Percentiles rank a stretch among this genome's conserved stretches.
Evolutionary conservation across 2,329 filamentous ascomycete species (phyloP).

Genomic region (Exutisphaerella laricina): DNA sequence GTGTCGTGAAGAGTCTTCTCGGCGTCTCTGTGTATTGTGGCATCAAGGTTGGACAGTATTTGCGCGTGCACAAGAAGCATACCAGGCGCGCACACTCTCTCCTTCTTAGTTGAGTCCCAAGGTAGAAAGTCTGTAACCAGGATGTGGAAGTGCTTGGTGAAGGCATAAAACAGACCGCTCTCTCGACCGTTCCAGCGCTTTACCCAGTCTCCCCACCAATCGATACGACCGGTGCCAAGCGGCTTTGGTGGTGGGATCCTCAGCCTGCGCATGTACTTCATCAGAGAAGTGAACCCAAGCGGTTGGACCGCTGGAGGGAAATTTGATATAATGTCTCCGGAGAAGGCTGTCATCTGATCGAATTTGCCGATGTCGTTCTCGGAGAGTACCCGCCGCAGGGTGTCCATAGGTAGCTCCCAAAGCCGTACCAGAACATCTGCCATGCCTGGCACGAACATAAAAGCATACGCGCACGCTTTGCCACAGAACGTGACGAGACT

Average conservation of each 20-base stretch:
- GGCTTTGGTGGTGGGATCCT: conserved; percentile 62
- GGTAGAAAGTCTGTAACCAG: conserved; percentile 61
- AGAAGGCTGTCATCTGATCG: conserved; percentile 43
- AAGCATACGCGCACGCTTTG: conserved; percentile 86
- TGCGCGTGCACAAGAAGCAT: conserved; percentile 78
- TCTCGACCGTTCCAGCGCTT: conserved; percentile 81
- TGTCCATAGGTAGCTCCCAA: conserved; percentile 66
- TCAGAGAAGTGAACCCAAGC: conserved; percentile 57
- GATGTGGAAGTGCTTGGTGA: conserved; percentile 81
- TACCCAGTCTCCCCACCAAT: conserved; percentile 81
- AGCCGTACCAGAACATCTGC: conserved; percentile 76
- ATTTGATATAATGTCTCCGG: conserved; percentile 59
- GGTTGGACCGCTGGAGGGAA: conserved; percentile 64
- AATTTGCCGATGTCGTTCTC: conserved; percentile 58
- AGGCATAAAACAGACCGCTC: conserved; percentile 86
- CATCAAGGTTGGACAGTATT: conserved; percentile 70
- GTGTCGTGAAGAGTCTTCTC: conserved; percentile 43
- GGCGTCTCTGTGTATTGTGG: conserved; percentile 71
- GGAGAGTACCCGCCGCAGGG: conserved; percentile 65
- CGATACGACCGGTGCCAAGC: conserved; percentile 63
- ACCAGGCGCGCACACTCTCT: conserved; percentile 64
- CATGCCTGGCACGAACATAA: conserved; percentile 84
- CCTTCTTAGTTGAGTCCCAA: conserved; percentile 45
- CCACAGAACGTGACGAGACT: conserved; percentile 73
- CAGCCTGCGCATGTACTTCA: conserved; percentile 54